These are phyloP conservation scores for Taiozyma sp. DNA, from an alignment of 1,139 yeast species.

Conservation along the genomic window DNA sequence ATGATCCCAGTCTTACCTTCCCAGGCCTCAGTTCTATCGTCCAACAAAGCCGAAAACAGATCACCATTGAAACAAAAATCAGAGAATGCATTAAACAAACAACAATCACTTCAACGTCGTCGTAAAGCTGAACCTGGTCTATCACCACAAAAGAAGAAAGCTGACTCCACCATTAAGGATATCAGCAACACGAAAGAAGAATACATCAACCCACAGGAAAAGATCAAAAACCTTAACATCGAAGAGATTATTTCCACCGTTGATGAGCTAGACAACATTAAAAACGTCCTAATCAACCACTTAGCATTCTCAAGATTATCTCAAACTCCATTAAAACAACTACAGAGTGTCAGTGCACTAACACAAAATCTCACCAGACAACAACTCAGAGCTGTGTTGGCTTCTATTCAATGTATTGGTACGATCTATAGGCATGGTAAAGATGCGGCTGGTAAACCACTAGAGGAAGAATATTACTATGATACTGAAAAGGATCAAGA, in stretches of 20 bases:
- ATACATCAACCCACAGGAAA: constrained; percentile 17
- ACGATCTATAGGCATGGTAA: constrained; percentile 83
- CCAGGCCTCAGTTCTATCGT: not conserved
- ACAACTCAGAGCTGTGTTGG: constrained; percentile 39
- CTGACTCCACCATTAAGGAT: constrained; percentile 7
- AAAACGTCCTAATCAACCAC: constrained; percentile 70
- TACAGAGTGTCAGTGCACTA: constrained; percentile 53
- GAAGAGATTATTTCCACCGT: constrained; percentile 24
- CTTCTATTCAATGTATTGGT: constrained; percentile 53
- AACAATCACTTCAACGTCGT: constrained; percentile 16
- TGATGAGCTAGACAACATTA: constrained; percentile 43
- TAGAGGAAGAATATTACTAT: constrained; percentile 91
- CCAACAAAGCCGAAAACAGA: not conserved
- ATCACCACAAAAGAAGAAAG: constrained; percentile 24
- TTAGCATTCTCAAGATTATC: constrained; percentile 85
- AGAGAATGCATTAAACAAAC: constrained; percentile 15
- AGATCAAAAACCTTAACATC: constrained; percentile 18
- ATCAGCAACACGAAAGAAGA: constrained; percentile 5
- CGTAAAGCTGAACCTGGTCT: constrained; percentile 25
- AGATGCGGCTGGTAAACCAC: constrained; percentile 93
- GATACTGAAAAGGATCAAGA: constrained; percentile 79
- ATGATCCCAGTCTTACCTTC: constrained; percentile 2
- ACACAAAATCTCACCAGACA: constrained; percentile 38
- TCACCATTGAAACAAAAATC: constrained; percentile 14
- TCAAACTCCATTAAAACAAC: constrained; percentile 73